phyloP scores from a whole-genome alignment of 106 monocot genomes.

The Dactylorhiza incarnata region DNA sequence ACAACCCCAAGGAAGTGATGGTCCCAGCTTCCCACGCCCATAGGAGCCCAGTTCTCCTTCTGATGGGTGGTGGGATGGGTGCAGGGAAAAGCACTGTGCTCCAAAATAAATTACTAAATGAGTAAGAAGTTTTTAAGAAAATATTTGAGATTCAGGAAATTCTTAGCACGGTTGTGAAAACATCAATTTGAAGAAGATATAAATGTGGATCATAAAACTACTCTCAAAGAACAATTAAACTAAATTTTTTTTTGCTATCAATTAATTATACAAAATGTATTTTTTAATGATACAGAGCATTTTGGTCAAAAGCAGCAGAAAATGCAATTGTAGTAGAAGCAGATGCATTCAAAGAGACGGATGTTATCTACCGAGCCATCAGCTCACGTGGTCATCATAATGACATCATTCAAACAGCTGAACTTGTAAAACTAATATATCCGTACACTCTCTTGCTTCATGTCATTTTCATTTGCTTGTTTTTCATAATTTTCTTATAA shows the following conservation, averaged over 20 bases:
- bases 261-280: background rate
- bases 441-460: background rate
- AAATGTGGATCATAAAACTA: no score
- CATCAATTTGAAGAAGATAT: no score
- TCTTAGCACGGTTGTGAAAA: no score
- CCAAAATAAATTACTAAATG: slow-evolving; percentile 61
- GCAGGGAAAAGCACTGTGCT: slow-evolving; percentile 95
- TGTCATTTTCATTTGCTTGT: background rate
- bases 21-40: slow-evolving; percentile 65
- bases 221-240: background rate
- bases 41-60: slow-evolving; percentile 82
- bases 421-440: slow-evolving; percentile 41
- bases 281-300: slow-evolving; percentile 31
- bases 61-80: slow-evolving; percentile 98
- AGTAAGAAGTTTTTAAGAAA: slow-evolving; percentile 28
- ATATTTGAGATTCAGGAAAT: background rate
- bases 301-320: slow-evolving; percentile 51
- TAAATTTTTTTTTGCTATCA: background rate
- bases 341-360: slow-evolving; percentile 92
- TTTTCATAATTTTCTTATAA: no score
- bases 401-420: slow-evolving; percentile 94
- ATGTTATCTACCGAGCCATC: slow-evolving; percentile 78
- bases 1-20: slow-evolving; percentile 52
- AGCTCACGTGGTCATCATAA: slow-evolving; percentile 76
- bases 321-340: slow-evolving; percentile 88